phyloP scores from a whole-genome alignment of 768 basidiomycete genomes.

The Leucocoprinus leucothites region DNA sequence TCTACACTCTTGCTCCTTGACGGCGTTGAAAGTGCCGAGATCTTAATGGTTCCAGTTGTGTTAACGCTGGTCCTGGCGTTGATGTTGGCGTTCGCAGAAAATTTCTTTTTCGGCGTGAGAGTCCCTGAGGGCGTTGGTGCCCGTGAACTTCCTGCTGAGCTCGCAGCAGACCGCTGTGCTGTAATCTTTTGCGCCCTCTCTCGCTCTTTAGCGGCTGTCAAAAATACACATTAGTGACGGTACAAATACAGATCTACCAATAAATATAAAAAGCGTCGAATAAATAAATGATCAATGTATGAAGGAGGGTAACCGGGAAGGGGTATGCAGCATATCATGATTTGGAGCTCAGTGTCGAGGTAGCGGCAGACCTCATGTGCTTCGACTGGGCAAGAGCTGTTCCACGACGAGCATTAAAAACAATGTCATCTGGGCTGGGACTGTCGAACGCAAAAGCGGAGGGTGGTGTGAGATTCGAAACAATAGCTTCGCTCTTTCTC shows the following conservation, averaged over 20 bases:
- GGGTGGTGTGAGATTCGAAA: slow-evolving; percentile 31
- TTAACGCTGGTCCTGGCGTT: slow-evolving; percentile 12
- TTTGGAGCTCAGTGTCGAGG: slow-evolving; percentile 16
- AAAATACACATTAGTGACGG: slow-evolving; percentile 39
- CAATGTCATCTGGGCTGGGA: slow-evolving; percentile 90
- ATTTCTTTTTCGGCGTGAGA: slow-evolving; percentile 45
- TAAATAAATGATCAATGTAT: background rate
- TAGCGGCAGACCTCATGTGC: slow-evolving; percentile 18
- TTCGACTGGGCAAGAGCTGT: slow-evolving; percentile 35
- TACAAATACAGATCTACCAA: slow-evolving; percentile 22
- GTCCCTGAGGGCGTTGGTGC: slow-evolving; percentile 38
- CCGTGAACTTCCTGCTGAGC: slow-evolving; percentile 43
- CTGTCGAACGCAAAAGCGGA: slow-evolving; percentile 67
- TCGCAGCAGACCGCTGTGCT: slow-evolving; percentile 39
- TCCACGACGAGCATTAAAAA: slow-evolving; percentile 76
- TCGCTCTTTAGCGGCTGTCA: slow-evolving; percentile 73
- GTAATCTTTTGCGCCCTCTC: slow-evolving; percentile 67
- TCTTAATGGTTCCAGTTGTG: slow-evolving; percentile 26
- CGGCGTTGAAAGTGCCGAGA: slow-evolving; percentile 43
- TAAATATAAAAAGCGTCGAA: slow-evolving; percentile 7
- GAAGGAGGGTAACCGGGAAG: slow-evolving; percentile 19
- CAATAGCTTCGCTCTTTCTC: slow-evolving; percentile 15
- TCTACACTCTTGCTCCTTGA: slow-evolving; percentile 35
- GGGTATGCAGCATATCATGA: slow-evolving; percentile 14
- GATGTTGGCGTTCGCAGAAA: slow-evolving; percentile 19